These are phyloP conservation scores for Zalaria obscura DNA, from an alignment of 2,329 filamentous ascomycete genomes.

Conservation along the genomic window DNA sequence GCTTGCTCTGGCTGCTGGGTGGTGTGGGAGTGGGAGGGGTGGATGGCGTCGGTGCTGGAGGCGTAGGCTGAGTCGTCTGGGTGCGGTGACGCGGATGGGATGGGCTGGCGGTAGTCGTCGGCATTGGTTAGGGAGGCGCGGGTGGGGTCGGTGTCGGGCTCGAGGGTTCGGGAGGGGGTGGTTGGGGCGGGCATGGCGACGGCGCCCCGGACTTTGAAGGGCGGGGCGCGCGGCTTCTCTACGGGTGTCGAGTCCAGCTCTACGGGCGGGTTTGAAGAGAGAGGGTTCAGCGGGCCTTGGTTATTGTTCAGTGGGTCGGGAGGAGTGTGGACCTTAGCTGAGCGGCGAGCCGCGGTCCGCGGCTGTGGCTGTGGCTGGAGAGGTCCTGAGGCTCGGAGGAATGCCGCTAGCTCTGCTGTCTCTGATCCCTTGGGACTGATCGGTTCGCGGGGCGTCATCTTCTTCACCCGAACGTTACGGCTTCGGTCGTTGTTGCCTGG, in stretches of 20 bases:
- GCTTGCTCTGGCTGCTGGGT: too few relatives aligned
- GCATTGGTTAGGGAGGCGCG: background rate
- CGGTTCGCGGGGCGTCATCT: constrained; percentile 3
- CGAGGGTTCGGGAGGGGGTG: background rate
- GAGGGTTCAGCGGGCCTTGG: background rate
- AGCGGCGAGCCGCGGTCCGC: too few relatives aligned
- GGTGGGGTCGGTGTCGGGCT: background rate
- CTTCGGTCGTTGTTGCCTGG: too few relatives aligned
- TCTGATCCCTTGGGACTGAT: constrained; percentile 1
- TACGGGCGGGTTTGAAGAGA: background rate
- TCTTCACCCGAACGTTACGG: background rate
- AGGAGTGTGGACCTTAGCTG: background rate
- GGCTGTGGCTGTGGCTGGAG: too few relatives aligned
- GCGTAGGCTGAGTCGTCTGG: background rate
- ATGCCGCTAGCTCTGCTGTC: constrained; percentile 1
- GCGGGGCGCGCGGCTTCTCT: background rate
- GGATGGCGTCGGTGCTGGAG: background rate
- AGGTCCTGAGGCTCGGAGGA: background rate
- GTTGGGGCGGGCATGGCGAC: background rate
- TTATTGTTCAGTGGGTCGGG: background rate
- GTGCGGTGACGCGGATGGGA: too few relatives aligned
- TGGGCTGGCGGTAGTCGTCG: background rate
- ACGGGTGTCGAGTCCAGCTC: background rate
- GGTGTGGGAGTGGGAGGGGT: too few relatives aligned
- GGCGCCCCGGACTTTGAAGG: background rate